These are phyloP conservation scores for Microbotryum scabiosae DNA, from an alignment of 1,284 basidiomycete species.

Conservation along the genomic window DNA sequence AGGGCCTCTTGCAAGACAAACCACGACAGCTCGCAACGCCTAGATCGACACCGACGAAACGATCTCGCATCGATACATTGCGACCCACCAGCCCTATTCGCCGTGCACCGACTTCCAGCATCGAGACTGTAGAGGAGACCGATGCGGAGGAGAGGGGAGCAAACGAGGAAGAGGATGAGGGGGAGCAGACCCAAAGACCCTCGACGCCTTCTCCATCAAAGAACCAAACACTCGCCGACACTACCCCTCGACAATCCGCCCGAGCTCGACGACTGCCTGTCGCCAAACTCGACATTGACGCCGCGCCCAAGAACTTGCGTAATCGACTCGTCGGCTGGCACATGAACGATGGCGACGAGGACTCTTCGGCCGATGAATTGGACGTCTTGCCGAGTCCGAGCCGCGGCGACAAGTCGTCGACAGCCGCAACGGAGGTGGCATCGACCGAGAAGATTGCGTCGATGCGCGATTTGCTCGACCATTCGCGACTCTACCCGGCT, in stretches of 20 bases:
- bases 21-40: no score
- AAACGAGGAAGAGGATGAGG: no score
- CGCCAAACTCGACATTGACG: constrained; percentile 5
- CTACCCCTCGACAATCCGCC: background rate
- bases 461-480: background rate
- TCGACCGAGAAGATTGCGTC: background rate
- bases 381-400: background rate
- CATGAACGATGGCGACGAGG: constrained; percentile 20
- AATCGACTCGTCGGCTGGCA: constrained; percentile 22
- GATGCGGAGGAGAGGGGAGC: no score
- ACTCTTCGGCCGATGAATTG: background rate
- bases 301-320: constrained; percentile 7
- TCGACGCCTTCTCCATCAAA: no score
- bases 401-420: background rate
- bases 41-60: no score
- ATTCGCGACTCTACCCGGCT: background rate
- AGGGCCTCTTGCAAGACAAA: no score
- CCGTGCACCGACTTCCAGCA: no score
- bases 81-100: no score
- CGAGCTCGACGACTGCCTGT: constrained; percentile 14
- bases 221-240: no score
- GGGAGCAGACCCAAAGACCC: no score
- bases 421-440: background rate
- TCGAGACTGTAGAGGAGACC: no score
- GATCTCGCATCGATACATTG: no score